phyloP scores from a whole-genome alignment of 495 filamentous ascomycete genomes.

The Peziza echinospora region DNA sequence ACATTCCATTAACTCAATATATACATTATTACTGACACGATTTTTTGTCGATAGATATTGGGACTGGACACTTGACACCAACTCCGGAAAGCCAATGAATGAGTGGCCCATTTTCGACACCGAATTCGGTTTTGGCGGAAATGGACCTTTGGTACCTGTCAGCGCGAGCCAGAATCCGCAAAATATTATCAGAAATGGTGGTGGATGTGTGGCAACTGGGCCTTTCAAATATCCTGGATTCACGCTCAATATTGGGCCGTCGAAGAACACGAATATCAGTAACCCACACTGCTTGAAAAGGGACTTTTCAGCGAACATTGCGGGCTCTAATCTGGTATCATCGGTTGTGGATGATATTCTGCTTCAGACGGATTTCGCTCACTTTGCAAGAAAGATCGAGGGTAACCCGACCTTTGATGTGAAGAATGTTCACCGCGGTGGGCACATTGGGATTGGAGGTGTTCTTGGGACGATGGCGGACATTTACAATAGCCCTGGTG shows the following conservation, averaged over 20 bases:
- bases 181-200: conserved; percentile 1
- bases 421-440: conserved; percentile 39
- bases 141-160: conserved; percentile 29
- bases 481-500: conserved; percentile 10
- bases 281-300: conserved; percentile 46
- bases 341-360: conserved; percentile 5
- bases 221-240: conserved; percentile 18
- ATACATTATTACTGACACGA: conserved; percentile 11
- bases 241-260: conserved; percentile 22
- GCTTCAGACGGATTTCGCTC: conserved; percentile 24
- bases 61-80: conserved; percentile 33
- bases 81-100: conserved; percentile 27
- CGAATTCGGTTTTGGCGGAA: conserved; percentile 36
- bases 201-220: conserved; percentile 11
- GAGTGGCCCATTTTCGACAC: conserved; percentile 45
- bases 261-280: conserved; percentile 17
- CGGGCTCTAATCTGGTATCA: conserved; percentile 6
- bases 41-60: conserved; percentile 31
- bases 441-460: conserved; percentile 39
- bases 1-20: neutral
- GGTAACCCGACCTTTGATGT: conserved; percentile 27
- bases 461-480: conserved; percentile 8
- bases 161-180: neutral
- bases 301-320: conserved; percentile 33
- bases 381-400: conserved; percentile 33